phyloP scores from a whole-genome alignment of 2,329 filamentous ascomycete genomes.

The Ustulina deusta region DNA sequence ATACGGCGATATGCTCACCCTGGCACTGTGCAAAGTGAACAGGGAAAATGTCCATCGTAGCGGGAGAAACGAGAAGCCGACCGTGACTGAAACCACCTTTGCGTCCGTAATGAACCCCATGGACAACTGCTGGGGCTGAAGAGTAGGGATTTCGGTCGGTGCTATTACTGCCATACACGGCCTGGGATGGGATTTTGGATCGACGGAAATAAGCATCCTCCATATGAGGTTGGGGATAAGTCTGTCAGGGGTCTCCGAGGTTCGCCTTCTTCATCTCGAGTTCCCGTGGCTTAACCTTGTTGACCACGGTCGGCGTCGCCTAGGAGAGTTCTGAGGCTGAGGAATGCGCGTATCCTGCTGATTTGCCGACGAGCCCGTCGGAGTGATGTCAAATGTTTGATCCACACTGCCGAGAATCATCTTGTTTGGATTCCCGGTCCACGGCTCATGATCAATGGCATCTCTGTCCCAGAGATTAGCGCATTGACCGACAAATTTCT shows the following conservation, averaged over 20 bases:
- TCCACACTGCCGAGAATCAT: slow-evolving; percentile 28
- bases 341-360: not conserved
- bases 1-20: too few species aligned
- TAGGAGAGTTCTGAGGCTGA: not conserved
- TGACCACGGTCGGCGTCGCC: not conserved
- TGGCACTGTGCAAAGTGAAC: too few species aligned
- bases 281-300: not conserved
- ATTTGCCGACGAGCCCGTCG: not conserved
- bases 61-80: too few species aligned
- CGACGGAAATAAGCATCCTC: too few species aligned
- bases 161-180: too few species aligned
- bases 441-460: slow-evolving; percentile 24
- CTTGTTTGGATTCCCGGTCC: slow-evolving; percentile 17
- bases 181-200: too few species aligned
- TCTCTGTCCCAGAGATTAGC: slow-evolving; percentile 18
- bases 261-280: not conserved
- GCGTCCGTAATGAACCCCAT: too few species aligned
- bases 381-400: not conserved
- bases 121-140: too few species aligned
- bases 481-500: not conserved
- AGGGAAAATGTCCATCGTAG: too few species aligned
- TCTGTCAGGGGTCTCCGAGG: slow-evolving; percentile 21
- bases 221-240: too few species aligned
- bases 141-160: slow-evolving; percentile 49
- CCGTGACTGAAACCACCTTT: too few species aligned